Base-by-base conservation (phyloP, 306 rosid genomes). In the Lithocarpus polystachyus region DNA sequence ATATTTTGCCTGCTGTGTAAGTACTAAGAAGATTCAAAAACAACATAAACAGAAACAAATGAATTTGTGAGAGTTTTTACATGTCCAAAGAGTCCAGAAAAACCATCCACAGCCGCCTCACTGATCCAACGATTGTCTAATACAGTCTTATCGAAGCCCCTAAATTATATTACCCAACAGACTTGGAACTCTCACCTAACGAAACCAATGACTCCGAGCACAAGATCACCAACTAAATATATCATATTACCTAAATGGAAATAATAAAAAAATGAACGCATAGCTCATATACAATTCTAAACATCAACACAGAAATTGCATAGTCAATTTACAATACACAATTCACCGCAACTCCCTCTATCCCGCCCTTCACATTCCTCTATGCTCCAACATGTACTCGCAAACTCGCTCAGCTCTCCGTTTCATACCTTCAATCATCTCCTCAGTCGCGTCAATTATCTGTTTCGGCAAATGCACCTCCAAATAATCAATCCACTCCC, bases 401-500 rank as follows among this genome's bases (percentile, higher is more conserved):
- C 73, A 89, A 80, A 92, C 88, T 59, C 87, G 82, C 55, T 85
- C 75, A 6, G 92, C 92, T 80, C 87, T 89, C 54, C 72, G 73
- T 24, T 65, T 79, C 93, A 94, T 90, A 2, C 86, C 85, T 19
- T 56, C 86, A 75, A 94, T 80, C 65, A 87, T 83, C 81, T 83
- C 94, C 84, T 94, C 97, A 2, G 88, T 88, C 19, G 75, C 86
- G 68, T 85, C 88, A 18, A 76, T 70, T 37, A 92, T 89, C 87
- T 87, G 92, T 73, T 88, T 88, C 1, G 92, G 89, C 65, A 94
- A 82, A 83, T 84, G 60, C 77, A 81, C 77, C 83, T 92, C 96
- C 88, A 90, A 72, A 74, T 80, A 92, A 84, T 87, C 90, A 73
- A 94, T 88, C 97, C 97, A 94, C 82, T 94, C 89, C 55, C 85